A percentile compares a stretch with the other conserved stretches of the same genome.
Conservation (phyloP, 78 protist species). For the Planoprotostelium fungivorum region DNA sequence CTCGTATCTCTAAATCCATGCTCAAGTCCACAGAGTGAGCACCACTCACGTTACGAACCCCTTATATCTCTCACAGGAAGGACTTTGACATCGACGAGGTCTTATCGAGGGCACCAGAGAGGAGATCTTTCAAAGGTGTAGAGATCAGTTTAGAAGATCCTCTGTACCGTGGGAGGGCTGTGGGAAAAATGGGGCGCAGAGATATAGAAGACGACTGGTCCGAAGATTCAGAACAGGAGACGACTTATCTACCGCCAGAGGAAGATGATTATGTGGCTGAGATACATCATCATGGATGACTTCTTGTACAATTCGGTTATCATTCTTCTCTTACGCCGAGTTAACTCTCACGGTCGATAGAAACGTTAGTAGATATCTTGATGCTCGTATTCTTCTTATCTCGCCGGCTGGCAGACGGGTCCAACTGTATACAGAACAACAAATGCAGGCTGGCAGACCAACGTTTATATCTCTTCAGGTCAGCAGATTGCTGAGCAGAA, state of each 20-base stretch:
- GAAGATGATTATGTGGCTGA: background rate
- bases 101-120: background rate
- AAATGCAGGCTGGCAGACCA: no score
- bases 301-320: no score
- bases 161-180: background rate
- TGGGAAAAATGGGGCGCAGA: no score
- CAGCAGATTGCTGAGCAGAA: no score
- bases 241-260: background rate
- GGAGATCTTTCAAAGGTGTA: background rate
- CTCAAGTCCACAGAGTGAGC: background rate
- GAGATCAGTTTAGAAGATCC: background rate
- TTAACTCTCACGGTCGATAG: no score
- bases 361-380: no score
- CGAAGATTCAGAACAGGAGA: background rate
- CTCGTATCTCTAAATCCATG: background rate
- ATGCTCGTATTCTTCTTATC: no score
- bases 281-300: background rate
- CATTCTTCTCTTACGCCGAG: no score
- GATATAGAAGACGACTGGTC: background rate
- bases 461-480: no score
- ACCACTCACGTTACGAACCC: background rate
- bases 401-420: no score
- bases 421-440: no score
- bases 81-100: background rate
- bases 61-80: background rate